These are phyloP conservation scores for Cantharellus anzutake DNA, from an alignment of 768 basidiomycete species.

Conservation along the genomic window DNA sequence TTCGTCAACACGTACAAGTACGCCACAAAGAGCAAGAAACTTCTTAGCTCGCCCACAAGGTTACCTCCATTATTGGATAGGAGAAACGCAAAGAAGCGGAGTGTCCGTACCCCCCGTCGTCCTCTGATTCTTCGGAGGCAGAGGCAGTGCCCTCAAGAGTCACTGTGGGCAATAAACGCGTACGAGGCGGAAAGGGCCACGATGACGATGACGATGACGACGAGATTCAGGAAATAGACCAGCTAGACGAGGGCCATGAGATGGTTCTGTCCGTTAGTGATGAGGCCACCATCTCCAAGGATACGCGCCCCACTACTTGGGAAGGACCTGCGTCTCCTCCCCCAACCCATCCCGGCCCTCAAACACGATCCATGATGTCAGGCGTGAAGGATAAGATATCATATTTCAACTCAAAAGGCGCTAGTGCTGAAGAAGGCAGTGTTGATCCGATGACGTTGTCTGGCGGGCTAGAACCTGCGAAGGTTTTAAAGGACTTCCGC, in stretches of 20 bases:
- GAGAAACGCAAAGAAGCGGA: not conserved
- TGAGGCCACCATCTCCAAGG: not conserved
- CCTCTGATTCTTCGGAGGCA: not conserved
- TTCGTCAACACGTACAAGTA: not conserved
- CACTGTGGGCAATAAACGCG: not conserved
- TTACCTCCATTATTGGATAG: not conserved
- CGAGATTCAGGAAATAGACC: not conserved
- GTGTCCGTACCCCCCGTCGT: not conserved
- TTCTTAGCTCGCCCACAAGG: not conserved
- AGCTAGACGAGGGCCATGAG: not conserved
- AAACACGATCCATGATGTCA: not conserved
- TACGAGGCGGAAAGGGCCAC: not conserved
- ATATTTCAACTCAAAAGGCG: too few relatives aligned
- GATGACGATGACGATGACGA: slow-evolving; percentile 9
- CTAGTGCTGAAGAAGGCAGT: not conserved
- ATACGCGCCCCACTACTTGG: not conserved
- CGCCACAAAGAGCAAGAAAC: not conserved
- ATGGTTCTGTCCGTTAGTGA: not conserved
- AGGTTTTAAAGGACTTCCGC: slow-evolving; percentile 30
- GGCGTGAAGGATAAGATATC: not conserved
- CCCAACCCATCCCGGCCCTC: not conserved
- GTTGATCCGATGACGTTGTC: not conserved
- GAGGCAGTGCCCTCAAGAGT: not conserved
- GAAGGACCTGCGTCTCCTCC: not conserved
- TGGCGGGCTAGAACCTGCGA: slow-evolving; percentile 14